These are phyloP conservation scores for Pleurotus eryngii DNA, from an alignment of 768 basidiomycete genomes.

Conservation along the genomic window DNA sequence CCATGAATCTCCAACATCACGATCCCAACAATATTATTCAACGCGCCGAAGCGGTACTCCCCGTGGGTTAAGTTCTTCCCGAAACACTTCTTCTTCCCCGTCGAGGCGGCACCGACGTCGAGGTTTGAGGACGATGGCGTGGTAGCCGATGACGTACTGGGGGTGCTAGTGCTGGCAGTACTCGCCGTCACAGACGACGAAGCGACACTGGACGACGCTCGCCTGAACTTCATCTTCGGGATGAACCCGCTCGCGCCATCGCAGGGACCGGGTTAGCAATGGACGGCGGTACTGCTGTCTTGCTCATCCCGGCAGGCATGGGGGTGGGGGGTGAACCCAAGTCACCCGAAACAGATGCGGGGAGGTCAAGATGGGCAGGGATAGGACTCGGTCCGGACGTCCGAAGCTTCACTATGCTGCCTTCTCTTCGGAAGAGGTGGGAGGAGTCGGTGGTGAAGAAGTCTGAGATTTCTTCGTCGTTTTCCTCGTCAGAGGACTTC, in stretches of 20 bases:
- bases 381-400: not conserved
- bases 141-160: not conserved
- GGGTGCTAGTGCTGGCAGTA: not conserved
- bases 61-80: constrained; percentile 14
- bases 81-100: constrained; percentile 10
- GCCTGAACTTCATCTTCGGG: constrained; percentile 7
- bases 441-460: constrained; percentile 10
- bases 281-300: constrained; percentile 4
- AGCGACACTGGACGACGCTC: not conserved
- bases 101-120: not conserved
- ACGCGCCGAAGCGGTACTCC: no score
- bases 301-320: not conserved
- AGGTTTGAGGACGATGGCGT: not conserved
- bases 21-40: no score
- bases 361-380: constrained; percentile 3
- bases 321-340: not conserved
- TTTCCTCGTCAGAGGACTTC: constrained; percentile 31
- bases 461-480: constrained; percentile 26
- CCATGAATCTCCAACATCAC: no score
- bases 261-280: not conserved
- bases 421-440: not conserved
- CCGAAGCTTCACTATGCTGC: not conserved
- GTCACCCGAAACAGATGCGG: constrained; percentile 2
- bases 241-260: constrained; percentile 6
- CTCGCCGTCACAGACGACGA: not conserved